These are phyloP conservation scores for Leishmania martiniquensis DNA, from an alignment of 208 protist species.

Conservation along the genomic window DNA sequence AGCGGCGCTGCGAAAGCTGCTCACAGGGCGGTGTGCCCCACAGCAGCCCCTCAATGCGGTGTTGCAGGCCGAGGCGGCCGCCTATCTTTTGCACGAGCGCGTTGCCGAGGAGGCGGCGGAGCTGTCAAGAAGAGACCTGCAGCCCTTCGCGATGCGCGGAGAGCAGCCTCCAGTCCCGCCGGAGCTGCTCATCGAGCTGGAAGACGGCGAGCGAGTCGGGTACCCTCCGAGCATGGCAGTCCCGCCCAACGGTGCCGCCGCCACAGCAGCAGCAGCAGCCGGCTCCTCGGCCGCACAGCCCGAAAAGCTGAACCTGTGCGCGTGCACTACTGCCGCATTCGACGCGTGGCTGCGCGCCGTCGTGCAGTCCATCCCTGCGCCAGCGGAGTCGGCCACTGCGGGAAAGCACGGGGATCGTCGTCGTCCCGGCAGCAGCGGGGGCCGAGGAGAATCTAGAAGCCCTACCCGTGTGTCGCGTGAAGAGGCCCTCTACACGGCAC, in stretches of 20 bases:
- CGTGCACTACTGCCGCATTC: slow-evolving; percentile 30
- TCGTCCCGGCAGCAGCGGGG: neutral
- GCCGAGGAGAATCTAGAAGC: neutral
- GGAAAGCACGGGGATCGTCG: neutral
- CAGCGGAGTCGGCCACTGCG: slow-evolving; percentile 19
- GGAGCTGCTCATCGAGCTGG: slow-evolving; percentile 5
- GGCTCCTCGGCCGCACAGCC: neutral
- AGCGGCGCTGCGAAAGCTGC: neutral
- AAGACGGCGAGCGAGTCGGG: slow-evolving; percentile 16
- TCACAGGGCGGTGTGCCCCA: neutral
- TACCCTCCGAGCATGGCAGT: slow-evolving; percentile 15
- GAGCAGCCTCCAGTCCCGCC: neutral
- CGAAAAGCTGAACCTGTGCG: slow-evolving; percentile 38
- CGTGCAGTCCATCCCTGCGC: slow-evolving; percentile 38
- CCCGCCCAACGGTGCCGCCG: too few relatives aligned
- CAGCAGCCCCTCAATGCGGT: slow-evolving; percentile 18
- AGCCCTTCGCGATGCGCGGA: neutral
- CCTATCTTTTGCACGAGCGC: slow-evolving; percentile 20
- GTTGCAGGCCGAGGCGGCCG: slow-evolving; percentile 17
- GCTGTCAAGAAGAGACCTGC: neutral
- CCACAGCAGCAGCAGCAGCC: too few relatives aligned
- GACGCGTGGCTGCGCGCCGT: slow-evolving; percentile 53
- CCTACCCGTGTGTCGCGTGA: slow-evolving; percentile 18
- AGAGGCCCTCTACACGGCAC: slow-evolving; percentile 37
- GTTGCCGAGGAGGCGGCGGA: slow-evolving; percentile 9